phyloP scores from a whole-genome alignment of 352 stramenopile species.

The Globisporangium sylvaticum region DNA sequence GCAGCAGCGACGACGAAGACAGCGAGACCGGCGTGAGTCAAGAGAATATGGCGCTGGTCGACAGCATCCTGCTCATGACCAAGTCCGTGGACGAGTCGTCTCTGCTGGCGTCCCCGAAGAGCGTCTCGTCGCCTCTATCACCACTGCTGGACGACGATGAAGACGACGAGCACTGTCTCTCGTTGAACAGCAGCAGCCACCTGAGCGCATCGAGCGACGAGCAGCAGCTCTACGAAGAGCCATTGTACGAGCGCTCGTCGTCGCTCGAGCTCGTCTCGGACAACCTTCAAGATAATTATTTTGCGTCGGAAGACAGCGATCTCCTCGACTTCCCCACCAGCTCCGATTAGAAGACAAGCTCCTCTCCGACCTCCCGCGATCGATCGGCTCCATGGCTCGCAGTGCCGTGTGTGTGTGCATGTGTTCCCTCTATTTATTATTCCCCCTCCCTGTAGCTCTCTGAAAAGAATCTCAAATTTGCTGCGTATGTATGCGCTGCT shows the following conservation, averaged over 20 bases:
- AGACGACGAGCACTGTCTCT: slow-evolving; percentile 30
- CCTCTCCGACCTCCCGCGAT: not conserved
- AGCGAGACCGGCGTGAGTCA: slow-evolving; percentile 21
- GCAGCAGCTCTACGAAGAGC: slow-evolving; percentile 20
- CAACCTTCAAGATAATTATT: slow-evolving; percentile 70
- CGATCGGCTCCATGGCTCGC: slow-evolving; percentile 8
- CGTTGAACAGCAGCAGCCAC: slow-evolving; percentile 6
- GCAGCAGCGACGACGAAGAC: not conserved
- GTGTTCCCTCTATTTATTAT: slow-evolving; percentile 31
- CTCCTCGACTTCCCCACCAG: slow-evolving; percentile 56
- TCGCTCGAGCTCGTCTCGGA: slow-evolving; percentile 71
- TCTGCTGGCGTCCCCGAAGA: slow-evolving; percentile 58
- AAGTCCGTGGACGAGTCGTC: slow-evolving; percentile 60
- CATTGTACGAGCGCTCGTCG: slow-evolving; percentile 25
- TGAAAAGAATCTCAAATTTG: slow-evolving; percentile 1
- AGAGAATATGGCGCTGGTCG: slow-evolving; percentile 67
- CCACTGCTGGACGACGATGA: slow-evolving; percentile 45
- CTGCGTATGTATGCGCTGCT: slow-evolving; percentile 16
- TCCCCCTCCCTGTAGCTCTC: slow-evolving; percentile 11
- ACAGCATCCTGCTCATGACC: slow-evolving; percentile 77
- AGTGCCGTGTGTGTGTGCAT: slow-evolving; percentile 14
- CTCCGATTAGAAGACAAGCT: slow-evolving; percentile 9
- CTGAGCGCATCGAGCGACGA: slow-evolving; percentile 19
- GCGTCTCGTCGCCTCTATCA: slow-evolving; percentile 46
- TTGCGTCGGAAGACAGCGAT: slow-evolving; percentile 61